These are phyloP conservation scores for Candida anutae DNA, from an alignment of 1,139 yeast genomes.

Conservation along the genomic window DNA sequence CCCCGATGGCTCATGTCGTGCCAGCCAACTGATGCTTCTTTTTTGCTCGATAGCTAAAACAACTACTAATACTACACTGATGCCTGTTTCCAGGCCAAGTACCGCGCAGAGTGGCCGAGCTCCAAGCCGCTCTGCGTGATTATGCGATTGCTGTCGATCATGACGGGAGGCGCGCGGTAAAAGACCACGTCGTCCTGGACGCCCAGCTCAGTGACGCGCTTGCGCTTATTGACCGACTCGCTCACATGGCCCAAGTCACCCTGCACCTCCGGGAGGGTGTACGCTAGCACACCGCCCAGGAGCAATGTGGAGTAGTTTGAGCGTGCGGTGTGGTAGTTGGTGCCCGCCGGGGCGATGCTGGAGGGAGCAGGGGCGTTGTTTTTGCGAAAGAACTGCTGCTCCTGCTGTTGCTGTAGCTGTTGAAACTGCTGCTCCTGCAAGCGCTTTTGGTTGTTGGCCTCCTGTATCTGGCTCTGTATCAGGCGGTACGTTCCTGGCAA, in stretches of 20 bases:
- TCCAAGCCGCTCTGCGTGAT: conserved; percentile 17
- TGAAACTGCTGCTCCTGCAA: conserved; percentile 8
- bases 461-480: conserved; percentile 12
- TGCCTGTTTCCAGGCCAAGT: conserved; percentile 56
- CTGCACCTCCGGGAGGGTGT: conserved; percentile 19
- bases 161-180: conserved; percentile 76
- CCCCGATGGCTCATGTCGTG: background rate
- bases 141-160: conserved; percentile 41
- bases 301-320: conserved; percentile 30
- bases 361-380: conserved; percentile 17
- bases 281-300: conserved; percentile 36
- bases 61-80: no score
- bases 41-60: no score
- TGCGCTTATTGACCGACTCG: conserved; percentile 16
- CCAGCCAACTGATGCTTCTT: no score
- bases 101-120: conserved; percentile 64
- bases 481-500: conserved; percentile 12
- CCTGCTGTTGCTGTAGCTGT: conserved; percentile 12
- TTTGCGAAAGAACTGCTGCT: conserved; percentile 13
- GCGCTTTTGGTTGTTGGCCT: conserved; percentile 4
- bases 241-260: conserved; percentile 6
- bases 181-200: conserved; percentile 50
- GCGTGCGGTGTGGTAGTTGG: conserved; percentile 23
- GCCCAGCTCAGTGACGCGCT: conserved; percentile 10
- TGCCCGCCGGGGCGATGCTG: conserved; percentile 12